A percentile compares a stretch with the other conserved stretches of the same genome.
phyloP scores from a whole-genome alignment of 805 yeast genomes.

The Wickerhamiella sergipiensis region DNA sequence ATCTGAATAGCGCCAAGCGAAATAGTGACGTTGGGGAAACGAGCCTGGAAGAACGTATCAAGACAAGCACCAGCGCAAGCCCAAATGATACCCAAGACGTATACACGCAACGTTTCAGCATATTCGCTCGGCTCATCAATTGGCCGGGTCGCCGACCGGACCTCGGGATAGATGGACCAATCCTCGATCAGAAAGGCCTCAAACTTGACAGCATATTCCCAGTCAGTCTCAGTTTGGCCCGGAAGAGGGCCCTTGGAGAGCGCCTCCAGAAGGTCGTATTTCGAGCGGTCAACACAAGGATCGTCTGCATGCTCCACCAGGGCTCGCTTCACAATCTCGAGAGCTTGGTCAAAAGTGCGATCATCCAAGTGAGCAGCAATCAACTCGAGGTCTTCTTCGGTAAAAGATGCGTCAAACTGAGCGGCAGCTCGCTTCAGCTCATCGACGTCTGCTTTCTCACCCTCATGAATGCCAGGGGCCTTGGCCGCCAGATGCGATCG shows the following conservation, averaged over 20 bases:
- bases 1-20: conserved; percentile 43
- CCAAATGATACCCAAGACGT: conserved; percentile 38
- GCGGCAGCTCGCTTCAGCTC: not conserved
- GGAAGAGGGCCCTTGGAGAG: conserved; percentile 12
- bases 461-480: not conserved
- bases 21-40: conserved; percentile 40
- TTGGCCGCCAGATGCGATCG: not conserved
- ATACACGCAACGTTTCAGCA: conserved; percentile 40
- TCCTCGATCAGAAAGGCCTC: conserved; percentile 31
- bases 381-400: conserved; percentile 8
- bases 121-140: conserved; percentile 35
- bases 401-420: not conserved
- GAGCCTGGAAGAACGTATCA: conserved; percentile 44
- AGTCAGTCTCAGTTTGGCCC: conserved; percentile 15
- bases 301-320: conserved; percentile 33
- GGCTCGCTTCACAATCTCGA: conserved; percentile 29
- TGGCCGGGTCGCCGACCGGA: conserved; percentile 41
- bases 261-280: conserved; percentile 25
- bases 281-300: conserved; percentile 32
- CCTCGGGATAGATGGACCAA: conserved; percentile 48
- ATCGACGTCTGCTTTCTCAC: not conserved
- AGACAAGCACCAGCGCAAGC: conserved; percentile 42
- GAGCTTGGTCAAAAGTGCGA: conserved; percentile 27
- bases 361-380: conserved; percentile 15
- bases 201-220: conserved; percentile 20